phyloP scores from a whole-genome alignment of 148 eudicot species.

The Rheum nobile region DNA sequence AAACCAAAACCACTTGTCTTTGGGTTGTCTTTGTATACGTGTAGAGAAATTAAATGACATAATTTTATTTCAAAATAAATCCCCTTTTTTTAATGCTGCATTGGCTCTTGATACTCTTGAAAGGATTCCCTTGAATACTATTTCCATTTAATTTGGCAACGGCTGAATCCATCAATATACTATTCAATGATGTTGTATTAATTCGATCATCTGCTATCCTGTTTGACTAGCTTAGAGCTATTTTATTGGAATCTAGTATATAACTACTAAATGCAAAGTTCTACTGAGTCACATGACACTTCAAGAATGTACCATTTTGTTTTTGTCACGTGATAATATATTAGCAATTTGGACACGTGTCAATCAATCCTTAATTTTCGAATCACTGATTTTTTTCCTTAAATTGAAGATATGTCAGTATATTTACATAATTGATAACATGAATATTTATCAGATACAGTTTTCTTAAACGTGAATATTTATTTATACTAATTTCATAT shows the following conservation, averaged over 20 bases:
- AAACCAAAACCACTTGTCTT: background rate
- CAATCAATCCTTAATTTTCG: too few relatives aligned
- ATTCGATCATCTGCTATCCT: background rate
- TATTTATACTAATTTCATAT: too few relatives aligned
- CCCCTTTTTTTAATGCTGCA: background rate
- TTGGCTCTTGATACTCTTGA: slow-evolving; percentile 5
- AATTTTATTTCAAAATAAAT: background rate
- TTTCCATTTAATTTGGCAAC: background rate
- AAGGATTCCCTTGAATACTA: background rate
- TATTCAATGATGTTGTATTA: background rate
- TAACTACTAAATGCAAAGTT: too few relatives aligned
- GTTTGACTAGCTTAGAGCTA: background rate
- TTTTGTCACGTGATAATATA: too few relatives aligned
- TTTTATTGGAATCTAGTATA: background rate
- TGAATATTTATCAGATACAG: too few relatives aligned
- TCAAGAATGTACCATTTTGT: too few relatives aligned
- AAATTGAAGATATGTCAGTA: too few relatives aligned
- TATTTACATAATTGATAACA: too few relatives aligned
- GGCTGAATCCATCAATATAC: slow-evolving; percentile 4
- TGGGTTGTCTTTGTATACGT: background rate
- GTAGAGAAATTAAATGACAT: background rate
- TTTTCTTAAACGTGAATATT: too few relatives aligned
- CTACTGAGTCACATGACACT: too few relatives aligned
- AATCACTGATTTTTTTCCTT: too few relatives aligned
- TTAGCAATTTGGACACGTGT: too few relatives aligned